Evolutionary conservation across 2,329 filamentous ascomycete genomes (phyloP).

Genomic region (Botrytis squamosa): DNA sequence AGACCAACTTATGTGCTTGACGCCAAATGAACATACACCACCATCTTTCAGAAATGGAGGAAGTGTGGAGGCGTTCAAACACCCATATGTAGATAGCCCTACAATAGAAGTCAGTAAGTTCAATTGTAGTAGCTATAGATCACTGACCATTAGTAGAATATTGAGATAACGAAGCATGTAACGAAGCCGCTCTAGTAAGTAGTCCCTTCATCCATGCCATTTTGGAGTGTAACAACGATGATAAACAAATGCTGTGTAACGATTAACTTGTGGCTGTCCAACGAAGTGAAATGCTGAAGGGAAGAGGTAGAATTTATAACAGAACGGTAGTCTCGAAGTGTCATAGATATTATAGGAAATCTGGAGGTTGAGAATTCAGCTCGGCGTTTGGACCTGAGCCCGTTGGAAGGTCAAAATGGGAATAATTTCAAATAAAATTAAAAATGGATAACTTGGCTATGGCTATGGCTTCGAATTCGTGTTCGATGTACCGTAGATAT

Average conservation of each 20-base stretch:
- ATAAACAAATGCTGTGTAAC: constrained; percentile 4
- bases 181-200: constrained; percentile 14
- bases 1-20: not conserved
- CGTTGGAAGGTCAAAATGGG: not conserved
- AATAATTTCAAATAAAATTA: not conserved
- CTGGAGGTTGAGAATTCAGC: constrained; percentile 16
- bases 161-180: constrained; percentile 19
- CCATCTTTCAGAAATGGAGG: constrained; percentile 48
- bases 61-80: constrained; percentile 36
- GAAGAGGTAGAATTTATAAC: not conserved
- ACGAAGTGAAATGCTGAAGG: not conserved
- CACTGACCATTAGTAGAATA: constrained; percentile 18
- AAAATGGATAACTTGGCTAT: not conserved
- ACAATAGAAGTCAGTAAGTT: not conserved
- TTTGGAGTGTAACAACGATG: not conserved
- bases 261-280: not conserved
- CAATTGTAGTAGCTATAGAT: not conserved
- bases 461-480: not conserved
- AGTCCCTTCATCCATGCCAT: constrained; percentile 21
- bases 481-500: constrained; percentile 8
- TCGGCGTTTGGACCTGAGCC: constrained; percentile 17
- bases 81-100: constrained; percentile 36
- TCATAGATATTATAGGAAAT: not conserved
- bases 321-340: constrained; percentile 6
- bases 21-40: constrained; percentile 30